Evolutionary conservation across 2,329 filamentous ascomycete genomes (phyloP).

Genomic region (Monosporascus ibericus): DNA sequence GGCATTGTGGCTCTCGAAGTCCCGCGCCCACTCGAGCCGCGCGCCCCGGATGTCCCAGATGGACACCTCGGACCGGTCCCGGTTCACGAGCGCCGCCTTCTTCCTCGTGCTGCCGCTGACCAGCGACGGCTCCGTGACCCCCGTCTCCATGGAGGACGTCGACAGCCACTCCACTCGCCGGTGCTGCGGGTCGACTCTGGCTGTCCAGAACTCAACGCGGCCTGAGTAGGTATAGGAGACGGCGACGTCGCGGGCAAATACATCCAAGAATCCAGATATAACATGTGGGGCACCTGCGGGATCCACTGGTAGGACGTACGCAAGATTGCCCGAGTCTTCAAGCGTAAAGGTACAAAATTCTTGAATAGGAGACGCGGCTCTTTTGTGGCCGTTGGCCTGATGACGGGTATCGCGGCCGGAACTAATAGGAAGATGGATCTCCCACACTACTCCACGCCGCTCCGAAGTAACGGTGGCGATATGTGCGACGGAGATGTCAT

Average conservation of each 20-base stretch:
- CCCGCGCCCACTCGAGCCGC: slow-evolving; percentile 74
- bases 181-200: slow-evolving; percentile 58
- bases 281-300: slow-evolving; percentile 70
- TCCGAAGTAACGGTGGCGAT: slow-evolving; percentile 78
- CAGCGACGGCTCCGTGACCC: slow-evolving; percentile 64
- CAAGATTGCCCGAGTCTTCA: slow-evolving; percentile 50
- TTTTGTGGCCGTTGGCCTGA: slow-evolving; percentile 25
- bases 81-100: slow-evolving; percentile 78
- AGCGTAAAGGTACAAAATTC: slow-evolving; percentile 70
- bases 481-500: slow-evolving; percentile 55
- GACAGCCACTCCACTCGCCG: slow-evolving; percentile 70
- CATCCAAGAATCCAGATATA: slow-evolving; percentile 73
- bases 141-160: slow-evolving; percentile 76
- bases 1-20: slow-evolving; percentile 64
- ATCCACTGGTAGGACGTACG: slow-evolving; percentile 74
- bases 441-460: slow-evolving; percentile 76
- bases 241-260: slow-evolving; percentile 79
- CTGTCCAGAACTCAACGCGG: slow-evolving; percentile 78
- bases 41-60: slow-evolving; percentile 87
- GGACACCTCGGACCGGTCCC: slow-evolving; percentile 65
- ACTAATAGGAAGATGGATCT: slow-evolving; percentile 53
- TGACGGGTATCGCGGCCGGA: slow-evolving; percentile 19
- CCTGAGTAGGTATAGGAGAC: slow-evolving; percentile 76
- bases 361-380: slow-evolving; percentile 36
- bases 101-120: slow-evolving; percentile 82